Evolutionary conservation across 805 yeast genomes (phyloP).

Genomic region (Millerago galiae): DNA sequence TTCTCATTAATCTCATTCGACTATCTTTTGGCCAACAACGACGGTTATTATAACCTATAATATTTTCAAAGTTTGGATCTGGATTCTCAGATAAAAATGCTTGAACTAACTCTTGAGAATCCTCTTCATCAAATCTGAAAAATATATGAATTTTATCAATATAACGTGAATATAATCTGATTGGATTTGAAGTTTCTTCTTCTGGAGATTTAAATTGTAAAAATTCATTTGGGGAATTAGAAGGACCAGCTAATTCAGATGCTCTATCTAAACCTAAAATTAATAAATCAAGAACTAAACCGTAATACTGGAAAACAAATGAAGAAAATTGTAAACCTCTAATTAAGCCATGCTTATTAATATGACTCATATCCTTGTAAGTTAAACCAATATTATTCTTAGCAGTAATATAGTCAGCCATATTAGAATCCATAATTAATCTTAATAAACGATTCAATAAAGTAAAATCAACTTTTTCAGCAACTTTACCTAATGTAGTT

Average conservation of each 20-base stretch:
- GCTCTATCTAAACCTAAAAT: conserved; percentile 86
- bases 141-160: conserved; percentile 76
- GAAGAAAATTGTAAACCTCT: conserved; percentile 90
- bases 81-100: conserved; percentile 80
- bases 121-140: conserved; percentile 67
- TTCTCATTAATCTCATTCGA: conserved; percentile 84
- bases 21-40: conserved; percentile 93
- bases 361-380: conserved; percentile 93
- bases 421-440: conserved; percentile 76
- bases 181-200: conserved; percentile 65
- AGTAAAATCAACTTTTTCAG: conserved; percentile 87
- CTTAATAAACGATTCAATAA: conserved; percentile 74
- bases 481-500: conserved; percentile 57
- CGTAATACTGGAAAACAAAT: conserved; percentile 86
- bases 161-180: conserved; percentile 75
- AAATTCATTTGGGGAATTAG: conserved; percentile 67
- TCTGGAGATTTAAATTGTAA: conserved; percentile 57
- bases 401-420: conserved; percentile 92
- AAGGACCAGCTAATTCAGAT: conserved; percentile 75
- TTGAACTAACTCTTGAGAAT: conserved; percentile 67
- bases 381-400: conserved; percentile 78
- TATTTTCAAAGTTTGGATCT: conserved; percentile 85
- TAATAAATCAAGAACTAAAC: conserved; percentile 74
- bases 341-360: conserved; percentile 80
- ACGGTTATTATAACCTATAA: conserved; percentile 79